Evolutionary conservation across 164 flowering plant genomes (phyloP), one percentile per base, ranked within the genome.

Genomic region (Paratinospora sagittata): DNA sequence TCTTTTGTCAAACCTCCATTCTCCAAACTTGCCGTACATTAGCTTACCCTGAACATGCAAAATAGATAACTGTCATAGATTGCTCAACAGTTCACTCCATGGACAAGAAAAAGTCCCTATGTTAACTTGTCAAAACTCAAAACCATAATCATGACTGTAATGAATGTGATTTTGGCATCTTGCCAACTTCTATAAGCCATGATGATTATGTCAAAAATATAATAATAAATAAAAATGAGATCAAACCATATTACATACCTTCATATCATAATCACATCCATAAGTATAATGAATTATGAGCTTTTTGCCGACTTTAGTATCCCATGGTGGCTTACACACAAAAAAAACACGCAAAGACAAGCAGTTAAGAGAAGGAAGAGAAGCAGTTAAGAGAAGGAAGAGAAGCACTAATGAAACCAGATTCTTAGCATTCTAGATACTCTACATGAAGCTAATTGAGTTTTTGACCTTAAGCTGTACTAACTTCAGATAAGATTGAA

Each of bases 1-100:
- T 85, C 99, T 78, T 79, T 92, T 95, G 84, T 92, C 97, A 65
- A 95, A 92, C 78, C 99, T 87, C 98, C 99, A 95, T 80, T 95
- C 95, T 74, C 99, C 99, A 72, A 87, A 82, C 83, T 89, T 91
- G 71, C 97, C 97, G 77, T 89, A 88, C 11, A 90, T 92, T 68
- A 89, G 67, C 65, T 87, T 72, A 65, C 97, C 98, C 98, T 95
- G 81, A 65, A 82, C 74, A 45, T 45, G 73, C 37, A 65, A 73
- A n/a, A 71, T 7, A 1, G 13, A 26, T 45, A 12, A 6, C 64
- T 66, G 41, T 8, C 67, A 65, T n/a, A 55, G 61, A 55, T 55
- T 55, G 61, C 10, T 55, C 61, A 19, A 55, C n/a, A 55, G 61
- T 55, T 55, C n/a, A 21, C 21, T 8, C 24, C 61, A 55, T 21